Base-by-base conservation (phyloP, 192 early-diverging fungal species). In the Funneliformis mosseae region DNA sequence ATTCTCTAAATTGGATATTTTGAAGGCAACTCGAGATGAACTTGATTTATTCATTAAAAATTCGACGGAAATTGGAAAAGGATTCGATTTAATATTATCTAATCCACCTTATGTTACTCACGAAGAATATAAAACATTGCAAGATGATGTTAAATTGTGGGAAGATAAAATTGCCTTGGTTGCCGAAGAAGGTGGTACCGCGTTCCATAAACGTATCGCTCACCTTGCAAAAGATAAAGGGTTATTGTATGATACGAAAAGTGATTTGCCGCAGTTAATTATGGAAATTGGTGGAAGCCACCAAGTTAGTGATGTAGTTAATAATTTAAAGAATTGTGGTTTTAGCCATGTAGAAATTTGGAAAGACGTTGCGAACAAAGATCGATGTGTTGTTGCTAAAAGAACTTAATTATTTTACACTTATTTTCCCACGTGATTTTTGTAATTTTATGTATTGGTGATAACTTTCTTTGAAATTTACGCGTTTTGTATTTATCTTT, bases 41-140 rank as follows among this genome's bases (percentile, higher is more conserved):
- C 39, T 43, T 27, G 27, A 41, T 39, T 0, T 28, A 41, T 60
- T 63, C 8, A 5, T 41, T 27, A 14, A 70, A 59, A 39, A 80
- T 48, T 38, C 28, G 14, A 78, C 12, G 18, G 12, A 50, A 8
- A 75, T 23, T 85, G 69, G 59, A 46, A 23, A 59, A 4, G 60
- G 76, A 14, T 94, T 88, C 81, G 90, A 97, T 75, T 79, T 97
- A 41, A 85, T 99, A n/a, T 90, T 96, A 1, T 89, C 93, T 23
- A 99, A 99, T 83, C 97, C 97, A 33, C 97, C 97, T 1, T 97
- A 99, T 81, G 89, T 99, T 43, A 86, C 95, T 0, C 84, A 83
- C 4, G 72, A 81, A 3, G 95, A 97, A 79, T 95, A 94, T 70
- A 77, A 77, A 1, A 71, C 63, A 3, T 83, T 99, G 5, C 92